Percentiles rank a stretch among this genome's conserved stretches.
These are phyloP conservation scores for Fusarium sp. DNA, from an alignment of 2,329 filamentous ascomycete species.

Conservation along the genomic window DNA sequence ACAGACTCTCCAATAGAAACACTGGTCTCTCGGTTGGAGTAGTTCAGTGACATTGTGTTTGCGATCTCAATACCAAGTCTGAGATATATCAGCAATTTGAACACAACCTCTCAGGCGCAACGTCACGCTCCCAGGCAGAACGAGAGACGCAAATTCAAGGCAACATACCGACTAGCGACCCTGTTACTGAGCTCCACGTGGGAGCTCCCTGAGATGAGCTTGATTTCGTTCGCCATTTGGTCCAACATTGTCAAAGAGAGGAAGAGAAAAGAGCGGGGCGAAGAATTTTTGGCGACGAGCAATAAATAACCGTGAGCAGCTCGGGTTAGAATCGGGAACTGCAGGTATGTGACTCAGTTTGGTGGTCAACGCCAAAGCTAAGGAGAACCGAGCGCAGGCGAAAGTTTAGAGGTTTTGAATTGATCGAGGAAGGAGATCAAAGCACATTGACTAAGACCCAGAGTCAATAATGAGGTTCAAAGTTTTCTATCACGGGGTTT, in stretches of 20 bases:
- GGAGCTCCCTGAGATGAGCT: constrained; percentile 64
- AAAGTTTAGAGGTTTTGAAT: constrained; percentile 3
- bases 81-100: constrained; percentile 47
- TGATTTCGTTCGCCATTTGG: constrained; percentile 67
- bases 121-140: constrained; percentile 2
- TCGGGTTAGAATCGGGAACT: constrained; percentile 26
- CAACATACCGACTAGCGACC: constrained; percentile 60
- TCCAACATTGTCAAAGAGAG: constrained; percentile 54
- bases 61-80: constrained; percentile 83
- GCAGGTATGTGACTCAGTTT: constrained; percentile 42
- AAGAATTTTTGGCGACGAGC: constrained; percentile 47
- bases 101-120: constrained; percentile 6
- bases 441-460: constrained; percentile 38
- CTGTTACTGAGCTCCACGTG: constrained; percentile 63
- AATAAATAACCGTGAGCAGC: constrained; percentile 43
- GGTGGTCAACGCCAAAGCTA: constrained; percentile 29
- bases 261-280: constrained; percentile 46
- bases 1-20: constrained; percentile 97
- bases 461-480: constrained; percentile 37
- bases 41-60: constrained; percentile 84
- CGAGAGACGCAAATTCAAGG: constrained; percentile 19
- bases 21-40: constrained; percentile 88
- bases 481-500: constrained; percentile 46
- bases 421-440: constrained; percentile 2
- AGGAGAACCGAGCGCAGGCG: constrained; percentile 10